Evolutionary conservation across 768 basidiomycete species (phyloP), one percentile per base, ranked within the genome.

Genomic region (Pleurotus eryngii): DNA sequence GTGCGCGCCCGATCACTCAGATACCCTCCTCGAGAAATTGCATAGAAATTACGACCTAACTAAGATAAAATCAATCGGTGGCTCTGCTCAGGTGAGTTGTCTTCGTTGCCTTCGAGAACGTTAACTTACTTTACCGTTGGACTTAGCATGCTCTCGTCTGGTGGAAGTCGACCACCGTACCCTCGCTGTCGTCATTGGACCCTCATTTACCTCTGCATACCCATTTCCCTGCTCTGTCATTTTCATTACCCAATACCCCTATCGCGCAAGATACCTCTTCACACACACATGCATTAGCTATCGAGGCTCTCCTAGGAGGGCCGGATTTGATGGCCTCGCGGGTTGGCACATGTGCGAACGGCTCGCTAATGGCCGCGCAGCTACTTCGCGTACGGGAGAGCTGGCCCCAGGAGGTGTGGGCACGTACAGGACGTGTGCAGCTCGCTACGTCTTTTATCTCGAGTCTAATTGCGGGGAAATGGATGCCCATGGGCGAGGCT

Each of bases 111-210:
- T 15, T 15, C 53, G 40, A 30, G 24, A 51, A 22, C 17, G 50
- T 53, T 64, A 49, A 59, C 58, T 22, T 40, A 12, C 43, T 38
- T 24, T 58, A 76, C 46, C 24, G 24, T 24, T 24, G 24, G 24
- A 26, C 38, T 3, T 56, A 78, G 84, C 85, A 87, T 66, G 88
- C 89, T 3, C 76, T 91, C 17, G 90, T 93, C 40, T 92, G 90
- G 89, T 92, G 90, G 89, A 90, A 90, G 72, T 85, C 88, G 1
- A 87, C 85, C 6, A 81, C 89, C 8, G 80, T 89, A 11, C 84
- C 86, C 12, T 85, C 84, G 6, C 76, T 93, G 54, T 87, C 88
- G 20, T 80, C 84, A 15, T 75, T 92, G 49, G 88, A 91, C 65
- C 83, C 90, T 2, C 81, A 83, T 61, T 69, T 83, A n/a, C 83